Evolutionary conservation across 2,329 filamentous ascomycete genomes (phyloP), one percentile per base, ranked within the genome.

Genomic region (Cladosporium sphaerospermum): DNA sequence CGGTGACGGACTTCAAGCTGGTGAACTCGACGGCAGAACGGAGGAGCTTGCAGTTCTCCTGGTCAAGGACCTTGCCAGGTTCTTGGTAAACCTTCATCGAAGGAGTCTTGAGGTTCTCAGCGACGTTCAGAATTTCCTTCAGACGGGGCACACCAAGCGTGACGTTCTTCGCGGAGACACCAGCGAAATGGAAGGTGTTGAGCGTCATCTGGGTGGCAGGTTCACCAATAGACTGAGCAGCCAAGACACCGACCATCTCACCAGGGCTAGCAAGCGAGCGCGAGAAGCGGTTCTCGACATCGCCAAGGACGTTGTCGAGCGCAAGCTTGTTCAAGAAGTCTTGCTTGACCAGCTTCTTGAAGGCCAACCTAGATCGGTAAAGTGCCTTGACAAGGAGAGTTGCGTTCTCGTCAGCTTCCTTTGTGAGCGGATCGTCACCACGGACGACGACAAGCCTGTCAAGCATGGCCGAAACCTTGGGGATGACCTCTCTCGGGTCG

Each of bases 141-240:
- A 99, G 82, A 84, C 93, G 92, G 41, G 93, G 93, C 41, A 99
- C 93, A 89, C 93, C 93, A 45, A 99, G 85, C 0, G 93, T 99
- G 52, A 99, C 92, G 79, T 99, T 99, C 85, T 99, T 99, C 19
- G 92, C 96, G 36, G 95, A 96, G 56, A 99, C 90, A 96, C 93
- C 93, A 71, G 93, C 91, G 71, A 99, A 99, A 79, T 99, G 93
- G 86, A 99, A 99, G 19, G 93, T 99, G 76, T 99, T 99, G 56
- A 99, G 76, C 1, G 93, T 99, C 93, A 99, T 99, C 78, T 99
- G 93, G 1, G 93, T 99, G 18, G 93, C 95, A 39, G 93, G 93
- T 72, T 99, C 93, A 75, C 93, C 93, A 68, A 99, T 99, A 32
- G 93, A 99, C 74, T 99, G 93, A 6, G 95, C 93, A 58, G 93